Evolutionary conservation across 1,139 yeast genomes (phyloP), one percentile per base, ranked within the genome.

Genomic region (Spencermartinsiella ligniputridi): DNA sequence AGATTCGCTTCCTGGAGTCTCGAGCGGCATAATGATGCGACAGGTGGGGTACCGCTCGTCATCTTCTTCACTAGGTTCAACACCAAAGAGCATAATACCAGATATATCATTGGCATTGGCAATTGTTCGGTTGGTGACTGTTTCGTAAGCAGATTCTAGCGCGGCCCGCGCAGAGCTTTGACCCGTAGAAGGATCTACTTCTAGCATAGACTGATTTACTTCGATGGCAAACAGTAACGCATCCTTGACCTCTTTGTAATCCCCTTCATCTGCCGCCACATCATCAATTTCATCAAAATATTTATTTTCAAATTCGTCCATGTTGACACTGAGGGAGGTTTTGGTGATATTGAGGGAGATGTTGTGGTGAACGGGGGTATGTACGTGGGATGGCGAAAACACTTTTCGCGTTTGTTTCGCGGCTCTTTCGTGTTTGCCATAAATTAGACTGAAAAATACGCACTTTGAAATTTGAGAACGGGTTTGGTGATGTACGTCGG

Each of bases 141-240:
- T 52, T 17, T 57, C 58, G 30, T 55, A 56, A 1, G 62, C 68
- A 1, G 64, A 58, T 8, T 55, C 54, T 11, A 68, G 54, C 3
- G 68, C 65, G 11, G 49, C 39, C 21, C 49, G 47, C 2, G 54
- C 48, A 17, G 45, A 39, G 21, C 51, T 41, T 20, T 48, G 44
- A 9, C 47, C 52, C 17, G 35, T 19, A 2, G 46, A 53, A 3
- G 43, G 49, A 13, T 52, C 37, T 11, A 24, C 18, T n/a, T 35
- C 42, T 13, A 60, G 54, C 67, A 67, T 64, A 11, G 61, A 45
- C 3, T 44, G 46, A 2, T 68, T 60, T n/a, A 59, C 64, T 37
- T 67, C 71, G 41, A 68, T 58, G 22, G 60, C 57, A 47, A 61
- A 67, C 18, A 68, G 50, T 25, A 65, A 48, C 6, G 71, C 67